phyloP scores from a whole-genome alignment of 2,329 filamentous ascomycete genomes.

The Xylaria sp. region DNA sequence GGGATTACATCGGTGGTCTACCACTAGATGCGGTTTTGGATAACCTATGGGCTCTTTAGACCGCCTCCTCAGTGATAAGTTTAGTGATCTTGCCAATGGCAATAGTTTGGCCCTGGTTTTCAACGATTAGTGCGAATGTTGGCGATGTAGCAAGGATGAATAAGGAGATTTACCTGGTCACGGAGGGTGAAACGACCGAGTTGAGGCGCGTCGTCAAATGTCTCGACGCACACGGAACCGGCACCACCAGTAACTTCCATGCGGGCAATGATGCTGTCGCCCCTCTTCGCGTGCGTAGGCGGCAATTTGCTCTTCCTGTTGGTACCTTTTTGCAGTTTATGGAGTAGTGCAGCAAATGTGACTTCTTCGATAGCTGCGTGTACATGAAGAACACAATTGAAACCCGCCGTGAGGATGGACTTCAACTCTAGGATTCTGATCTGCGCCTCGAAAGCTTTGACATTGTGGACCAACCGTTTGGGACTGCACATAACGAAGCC shows the following conservation, averaged over 20 bases:
- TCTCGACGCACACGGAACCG: conserved; percentile 89
- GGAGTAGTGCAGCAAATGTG: conserved; percentile 85
- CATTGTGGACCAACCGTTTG: conserved; percentile 92
- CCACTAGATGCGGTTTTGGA: background rate
- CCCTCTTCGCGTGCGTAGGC: conserved; percentile 87
- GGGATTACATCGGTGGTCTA: background rate
- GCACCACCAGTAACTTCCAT: conserved; percentile 86
- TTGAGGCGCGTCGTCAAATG: conserved; percentile 95
- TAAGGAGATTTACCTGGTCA: conserved; percentile 73
- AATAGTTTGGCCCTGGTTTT: conserved; percentile 89
- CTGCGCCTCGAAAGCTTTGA: conserved; percentile 91
- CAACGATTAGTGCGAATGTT: conserved; percentile 45
- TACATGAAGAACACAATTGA: conserved; percentile 97
- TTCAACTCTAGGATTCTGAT: conserved; percentile 95
- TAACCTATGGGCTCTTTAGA: conserved; percentile 31
- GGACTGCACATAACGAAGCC: conserved; percentile 97
- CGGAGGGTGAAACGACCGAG: conserved; percentile 89
- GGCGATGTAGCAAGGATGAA: conserved; percentile 23
- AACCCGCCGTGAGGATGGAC: conserved; percentile 91
- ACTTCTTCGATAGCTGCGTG: conserved; percentile 98
- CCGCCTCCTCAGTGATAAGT: conserved; percentile 64
- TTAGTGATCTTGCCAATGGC: conserved; percentile 99
- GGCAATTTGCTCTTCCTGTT: conserved; percentile 91
- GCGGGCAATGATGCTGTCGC: conserved; percentile 87
- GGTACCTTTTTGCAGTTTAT: conserved; percentile 96